phyloP scores from a whole-genome alignment of 2,329 filamentous ascomycete species.

The Fusarium sulawesiense region DNA sequence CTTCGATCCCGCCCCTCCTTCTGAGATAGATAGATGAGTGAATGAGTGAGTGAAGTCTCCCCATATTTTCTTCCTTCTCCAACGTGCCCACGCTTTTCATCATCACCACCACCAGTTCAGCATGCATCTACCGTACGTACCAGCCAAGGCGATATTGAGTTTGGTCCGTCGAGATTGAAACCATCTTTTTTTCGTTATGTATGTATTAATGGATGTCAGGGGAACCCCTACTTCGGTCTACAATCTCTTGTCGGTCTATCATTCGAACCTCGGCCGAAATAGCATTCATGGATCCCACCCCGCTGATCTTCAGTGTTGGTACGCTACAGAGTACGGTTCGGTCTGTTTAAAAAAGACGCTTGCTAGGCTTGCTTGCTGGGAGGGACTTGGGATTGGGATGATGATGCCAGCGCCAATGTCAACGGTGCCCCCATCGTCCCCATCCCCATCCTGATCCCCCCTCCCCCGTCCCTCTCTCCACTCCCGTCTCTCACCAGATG shows the following conservation, averaged over 20 bases:
- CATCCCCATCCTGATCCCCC: slow-evolving; percentile 7
- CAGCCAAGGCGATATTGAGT: slow-evolving; percentile 1
- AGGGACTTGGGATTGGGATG: slow-evolving; percentile 27
- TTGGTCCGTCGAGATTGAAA: slow-evolving; percentile 6
- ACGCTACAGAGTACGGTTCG: slow-evolving; percentile 13
- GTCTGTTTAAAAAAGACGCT: slow-evolving; percentile 21
- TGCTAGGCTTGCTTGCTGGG: slow-evolving; percentile 8
- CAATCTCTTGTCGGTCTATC: slow-evolving; percentile 7
- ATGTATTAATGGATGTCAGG: slow-evolving; percentile 20
- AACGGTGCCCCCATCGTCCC: slow-evolving; percentile 41
- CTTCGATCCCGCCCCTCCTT: slow-evolving; percentile 43
- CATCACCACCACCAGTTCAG: slow-evolving; percentile 2
- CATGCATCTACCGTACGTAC: background rate
- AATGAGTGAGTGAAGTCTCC: slow-evolving; percentile 27
- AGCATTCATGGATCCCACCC: slow-evolving; percentile 30
- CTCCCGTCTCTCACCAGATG: slow-evolving; percentile 32
- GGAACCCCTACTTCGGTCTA: slow-evolving; percentile 17
- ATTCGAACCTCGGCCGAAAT: slow-evolving; percentile 43
- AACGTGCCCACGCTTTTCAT: slow-evolving; percentile 36
- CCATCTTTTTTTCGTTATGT: background rate
- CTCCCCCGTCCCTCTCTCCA: slow-evolving; percentile 31
- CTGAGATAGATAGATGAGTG: slow-evolving; percentile 7
- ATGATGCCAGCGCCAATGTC: slow-evolving; percentile 36
- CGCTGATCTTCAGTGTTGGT: slow-evolving; percentile 43
- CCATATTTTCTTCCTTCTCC: slow-evolving; percentile 40